These are phyloP conservation scores for Pichia sp. DNA, from an alignment of 1,139 yeast genomes.

Conservation along the genomic window DNA sequence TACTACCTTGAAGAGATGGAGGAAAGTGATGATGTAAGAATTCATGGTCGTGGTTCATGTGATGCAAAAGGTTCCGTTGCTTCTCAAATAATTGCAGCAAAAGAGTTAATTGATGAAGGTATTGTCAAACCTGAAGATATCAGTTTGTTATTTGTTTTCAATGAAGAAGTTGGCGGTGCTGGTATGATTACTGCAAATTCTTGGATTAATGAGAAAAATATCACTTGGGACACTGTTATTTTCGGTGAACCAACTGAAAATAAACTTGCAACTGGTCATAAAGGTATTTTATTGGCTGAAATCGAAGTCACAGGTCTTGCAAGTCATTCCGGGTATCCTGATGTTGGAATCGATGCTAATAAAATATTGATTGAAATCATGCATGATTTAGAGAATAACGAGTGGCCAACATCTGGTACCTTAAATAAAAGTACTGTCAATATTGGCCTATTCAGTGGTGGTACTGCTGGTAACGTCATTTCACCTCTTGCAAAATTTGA, in stretches of 20 bases:
- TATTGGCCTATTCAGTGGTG: constrained; percentile 51
- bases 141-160: constrained; percentile 55
- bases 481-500: constrained; percentile 52
- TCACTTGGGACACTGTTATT: constrained; percentile 52
- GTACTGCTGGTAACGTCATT: constrained; percentile 57
- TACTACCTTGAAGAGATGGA: constrained; percentile 30
- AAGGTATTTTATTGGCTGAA: constrained; percentile 42
- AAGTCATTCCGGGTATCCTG: constrained; percentile 66
- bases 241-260: constrained; percentile 74
- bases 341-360: constrained; percentile 58
- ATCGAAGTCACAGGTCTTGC: constrained; percentile 49
- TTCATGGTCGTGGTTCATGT: constrained; percentile 59
- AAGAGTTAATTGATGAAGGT: constrained; percentile 36
- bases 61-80: constrained; percentile 70
- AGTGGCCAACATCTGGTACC: constrained; percentile 43
- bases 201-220: constrained; percentile 24
- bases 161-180: constrained; percentile 57
- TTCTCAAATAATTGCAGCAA: constrained; percentile 47
- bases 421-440: constrained; percentile 60
- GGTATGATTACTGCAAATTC: constrained; percentile 47
- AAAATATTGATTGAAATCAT: constrained; percentile 49
- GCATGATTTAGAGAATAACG: constrained; percentile 31
- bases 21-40: constrained; percentile 35
- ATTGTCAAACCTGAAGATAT: constrained; percentile 47
- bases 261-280: constrained; percentile 65